Evolutionary conservation across 306 rosid species (phyloP).

Genomic region (Acacia melanoxylon): DNA sequence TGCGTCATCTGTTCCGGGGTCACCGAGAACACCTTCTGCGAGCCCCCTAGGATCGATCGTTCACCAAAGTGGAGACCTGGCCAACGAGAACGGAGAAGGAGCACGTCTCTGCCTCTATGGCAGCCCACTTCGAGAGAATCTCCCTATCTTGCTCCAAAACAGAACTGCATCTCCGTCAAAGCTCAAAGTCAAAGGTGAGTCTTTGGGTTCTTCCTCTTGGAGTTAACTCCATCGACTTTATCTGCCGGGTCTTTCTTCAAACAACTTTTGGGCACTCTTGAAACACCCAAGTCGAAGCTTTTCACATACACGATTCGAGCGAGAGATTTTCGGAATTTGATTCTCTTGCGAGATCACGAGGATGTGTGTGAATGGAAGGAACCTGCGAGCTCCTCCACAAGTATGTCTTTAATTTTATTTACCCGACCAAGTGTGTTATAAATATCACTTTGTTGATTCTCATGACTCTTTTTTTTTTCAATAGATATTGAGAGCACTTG

Average conservation of each 20-base stretch:
- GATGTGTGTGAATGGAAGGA: constrained; percentile 20
- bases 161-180: constrained; percentile 50
- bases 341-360: constrained; percentile 19
- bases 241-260: constrained; percentile 17
- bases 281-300: constrained; percentile 11
- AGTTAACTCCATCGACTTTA: constrained; percentile 45
- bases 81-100: too few species aligned
- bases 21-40: too few species aligned
- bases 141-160: constrained; percentile 55
- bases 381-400: neutral
- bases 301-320: constrained; percentile 19
- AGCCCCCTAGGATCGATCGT: too few species aligned
- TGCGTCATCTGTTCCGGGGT: too few species aligned
- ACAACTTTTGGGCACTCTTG: constrained; percentile 17
- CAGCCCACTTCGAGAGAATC: constrained; percentile 54
- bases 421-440: too few species aligned
- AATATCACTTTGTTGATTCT: too few species aligned
- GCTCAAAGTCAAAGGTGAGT: constrained; percentile 37
- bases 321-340: constrained; percentile 1
- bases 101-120: too few species aligned
- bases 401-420: too few species aligned
- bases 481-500: too few species aligned
- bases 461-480: too few species aligned
- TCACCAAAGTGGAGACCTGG: too few species aligned
- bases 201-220: constrained; percentile 51